phyloP scores from a whole-genome alignment of 345 rosid genomes.

The Stellera chamaejasme region DNA sequence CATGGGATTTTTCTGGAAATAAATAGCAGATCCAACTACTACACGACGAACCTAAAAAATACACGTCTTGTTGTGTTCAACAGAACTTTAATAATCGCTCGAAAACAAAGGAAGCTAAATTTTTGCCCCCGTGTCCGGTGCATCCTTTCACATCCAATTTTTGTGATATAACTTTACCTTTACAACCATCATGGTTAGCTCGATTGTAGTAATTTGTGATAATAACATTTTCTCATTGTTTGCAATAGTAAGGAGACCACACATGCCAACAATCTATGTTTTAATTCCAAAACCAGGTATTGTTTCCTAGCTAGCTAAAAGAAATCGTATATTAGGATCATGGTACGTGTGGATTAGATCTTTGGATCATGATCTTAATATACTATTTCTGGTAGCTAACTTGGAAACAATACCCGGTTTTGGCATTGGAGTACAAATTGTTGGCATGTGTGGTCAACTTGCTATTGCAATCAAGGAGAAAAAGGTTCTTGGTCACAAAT shows the following conservation, averaged over 20 bases:
- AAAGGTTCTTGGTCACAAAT: conserved; percentile 55
- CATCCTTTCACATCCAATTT: not conserved
- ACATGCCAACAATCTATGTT: conserved; percentile 88
- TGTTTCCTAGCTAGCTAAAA: conserved; percentile 82
- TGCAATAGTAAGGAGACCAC: conserved; percentile 81
- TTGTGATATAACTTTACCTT: conserved; percentile 35
- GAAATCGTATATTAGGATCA: conserved; percentile 56
- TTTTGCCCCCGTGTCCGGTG: not conserved
- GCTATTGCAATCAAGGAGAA: conserved; percentile 74
- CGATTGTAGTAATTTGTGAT: conserved; percentile 66
- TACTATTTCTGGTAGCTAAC: conserved; percentile 76
- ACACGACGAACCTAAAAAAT: conserved; percentile 40
- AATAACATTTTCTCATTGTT: conserved; percentile 67
- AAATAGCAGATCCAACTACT: conserved; percentile 95
- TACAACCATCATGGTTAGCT: conserved; percentile 84
- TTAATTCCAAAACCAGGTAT: conserved; percentile 87
- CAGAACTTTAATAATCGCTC: conserved; percentile 12
- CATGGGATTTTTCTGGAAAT: conserved; percentile 73
- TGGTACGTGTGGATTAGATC: not conserved
- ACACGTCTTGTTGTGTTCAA: conserved; percentile 77
- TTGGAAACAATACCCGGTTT: conserved; percentile 84
- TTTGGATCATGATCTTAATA: conserved; percentile 23
- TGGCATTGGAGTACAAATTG: conserved; percentile 93
- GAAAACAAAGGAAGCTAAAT: not conserved
- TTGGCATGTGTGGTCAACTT: conserved; percentile 85